Percentiles rank a stretch among this genome's conserved stretches.
Conservation (phyloP, 2,329 filamentous ascomycete genomes). For the Emmonsia crescens region DNA sequence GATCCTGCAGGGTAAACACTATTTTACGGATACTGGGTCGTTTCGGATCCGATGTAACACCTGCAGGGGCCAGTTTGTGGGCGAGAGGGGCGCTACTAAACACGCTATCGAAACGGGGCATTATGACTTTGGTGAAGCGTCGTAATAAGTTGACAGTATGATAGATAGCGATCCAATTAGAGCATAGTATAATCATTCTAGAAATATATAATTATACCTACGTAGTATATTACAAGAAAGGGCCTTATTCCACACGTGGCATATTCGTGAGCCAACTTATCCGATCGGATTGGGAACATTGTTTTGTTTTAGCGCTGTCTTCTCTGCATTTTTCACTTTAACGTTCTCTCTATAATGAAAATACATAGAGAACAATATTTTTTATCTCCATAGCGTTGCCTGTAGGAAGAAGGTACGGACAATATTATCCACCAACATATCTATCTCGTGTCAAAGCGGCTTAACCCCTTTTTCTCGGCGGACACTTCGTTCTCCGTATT, state of each 20-base stretch:
- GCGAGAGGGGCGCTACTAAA: conserved; percentile 37
- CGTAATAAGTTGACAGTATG: conserved; percentile 19
- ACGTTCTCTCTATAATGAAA: background rate
- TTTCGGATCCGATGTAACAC: conserved; percentile 69
- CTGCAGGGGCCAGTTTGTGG: conserved; percentile 34
- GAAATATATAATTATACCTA: too few relatives aligned
- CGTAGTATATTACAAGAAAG: too few relatives aligned
- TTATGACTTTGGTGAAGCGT: conserved; percentile 40
- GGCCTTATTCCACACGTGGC: background rate
- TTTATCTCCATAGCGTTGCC: background rate
- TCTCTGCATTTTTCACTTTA: background rate
- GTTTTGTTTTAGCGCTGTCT: too few relatives aligned
- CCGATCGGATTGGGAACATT: too few relatives aligned
- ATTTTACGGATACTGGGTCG: conserved; percentile 78
- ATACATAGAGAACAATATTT: background rate
- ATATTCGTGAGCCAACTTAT: too few relatives aligned
- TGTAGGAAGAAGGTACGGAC: background rate
- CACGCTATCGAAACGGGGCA: conserved; percentile 39
- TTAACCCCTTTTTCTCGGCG: background rate
- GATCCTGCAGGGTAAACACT: conserved; percentile 61
- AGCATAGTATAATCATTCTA: too few relatives aligned
- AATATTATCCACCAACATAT: background rate
- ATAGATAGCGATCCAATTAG: background rate
- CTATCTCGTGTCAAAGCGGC: background rate
- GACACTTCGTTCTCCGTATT: too few relatives aligned